These are phyloP conservation scores for Mortierella polycephala DNA, from an alignment of 371 early-diverging fungal species.

Conservation along the genomic window DNA sequence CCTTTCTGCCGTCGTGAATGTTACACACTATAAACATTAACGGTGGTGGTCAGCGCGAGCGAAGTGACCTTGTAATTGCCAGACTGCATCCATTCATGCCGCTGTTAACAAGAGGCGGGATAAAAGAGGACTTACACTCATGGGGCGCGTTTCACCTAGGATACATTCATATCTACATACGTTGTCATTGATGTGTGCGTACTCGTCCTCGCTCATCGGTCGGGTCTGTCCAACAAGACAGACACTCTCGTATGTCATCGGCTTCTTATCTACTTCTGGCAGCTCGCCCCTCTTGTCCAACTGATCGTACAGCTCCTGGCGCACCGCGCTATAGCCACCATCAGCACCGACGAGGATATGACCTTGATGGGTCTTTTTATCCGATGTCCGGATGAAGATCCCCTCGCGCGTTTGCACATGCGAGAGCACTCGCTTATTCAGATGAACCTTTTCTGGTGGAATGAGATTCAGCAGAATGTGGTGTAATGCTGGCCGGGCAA, in stretches of 20 bases:
- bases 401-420: constrained; percentile 2
- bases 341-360: constrained; percentile 34
- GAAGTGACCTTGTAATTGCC: neutral
- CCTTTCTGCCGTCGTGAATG: constrained; percentile 5
- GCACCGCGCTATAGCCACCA: constrained; percentile 25
- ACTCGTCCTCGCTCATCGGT: neutral
- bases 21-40: constrained; percentile 4
- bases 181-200: neutral
- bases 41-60: neutral
- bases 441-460: constrained; percentile 14
- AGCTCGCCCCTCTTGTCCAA: constrained; percentile 8
- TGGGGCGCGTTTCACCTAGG: neutral
- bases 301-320: constrained; percentile 10
- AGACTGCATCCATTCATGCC: neutral
- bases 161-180: neutral
- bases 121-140: neutral
- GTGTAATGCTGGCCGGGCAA: constrained; percentile 19
- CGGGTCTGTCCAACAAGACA: constrained; percentile 25
- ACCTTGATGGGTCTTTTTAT: constrained; percentile 4
- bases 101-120: neutral
- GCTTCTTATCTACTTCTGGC: constrained; percentile 10
- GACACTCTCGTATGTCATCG: neutral
- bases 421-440: constrained; percentile 12
- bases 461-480: constrained; percentile 4
- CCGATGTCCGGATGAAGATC: constrained; percentile 14